Conservation (phyloP, 345 rosid species). For the Triadica sebifera region DNA sequence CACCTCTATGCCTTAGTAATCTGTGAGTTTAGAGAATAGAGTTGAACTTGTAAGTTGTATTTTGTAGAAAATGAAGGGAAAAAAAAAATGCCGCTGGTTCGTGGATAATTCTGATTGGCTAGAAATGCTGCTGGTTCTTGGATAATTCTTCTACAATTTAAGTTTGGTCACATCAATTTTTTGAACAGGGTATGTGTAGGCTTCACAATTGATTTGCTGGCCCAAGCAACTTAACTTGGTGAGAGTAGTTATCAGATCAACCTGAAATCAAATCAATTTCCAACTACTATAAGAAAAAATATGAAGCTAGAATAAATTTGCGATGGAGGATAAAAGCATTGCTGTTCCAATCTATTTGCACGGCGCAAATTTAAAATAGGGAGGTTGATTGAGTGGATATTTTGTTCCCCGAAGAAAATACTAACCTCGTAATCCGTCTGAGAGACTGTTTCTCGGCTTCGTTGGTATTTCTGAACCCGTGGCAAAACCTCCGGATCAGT, state of each 20-base stretch:
- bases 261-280: constrained; percentile 42
- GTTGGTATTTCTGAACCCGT: constrained; percentile 86
- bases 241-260: constrained; percentile 81
- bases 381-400: background rate
- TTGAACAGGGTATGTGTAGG: constrained; percentile 62
- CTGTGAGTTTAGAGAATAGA: too few species aligned
- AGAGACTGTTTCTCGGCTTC: constrained; percentile 92
- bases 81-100: too few species aligned
- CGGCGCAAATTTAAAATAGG: background rate
- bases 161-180: constrained; percentile 75
- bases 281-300: background rate
- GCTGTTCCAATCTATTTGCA: too few species aligned
- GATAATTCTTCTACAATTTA: constrained; percentile 43
- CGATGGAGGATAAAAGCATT: background rate
- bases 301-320: background rate
- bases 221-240: constrained; percentile 81
- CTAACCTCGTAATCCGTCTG: constrained; percentile 88
- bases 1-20: too few species aligned
- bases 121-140: background rate
- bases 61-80: too few species aligned
- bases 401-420: background rate
- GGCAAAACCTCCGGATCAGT: constrained; percentile 67
- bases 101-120: background rate
- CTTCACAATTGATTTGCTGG: constrained; percentile 85
- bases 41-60: too few species aligned